Conservation (phyloP, 129 eudicot species). For the Saussurea involucrata region DNA sequence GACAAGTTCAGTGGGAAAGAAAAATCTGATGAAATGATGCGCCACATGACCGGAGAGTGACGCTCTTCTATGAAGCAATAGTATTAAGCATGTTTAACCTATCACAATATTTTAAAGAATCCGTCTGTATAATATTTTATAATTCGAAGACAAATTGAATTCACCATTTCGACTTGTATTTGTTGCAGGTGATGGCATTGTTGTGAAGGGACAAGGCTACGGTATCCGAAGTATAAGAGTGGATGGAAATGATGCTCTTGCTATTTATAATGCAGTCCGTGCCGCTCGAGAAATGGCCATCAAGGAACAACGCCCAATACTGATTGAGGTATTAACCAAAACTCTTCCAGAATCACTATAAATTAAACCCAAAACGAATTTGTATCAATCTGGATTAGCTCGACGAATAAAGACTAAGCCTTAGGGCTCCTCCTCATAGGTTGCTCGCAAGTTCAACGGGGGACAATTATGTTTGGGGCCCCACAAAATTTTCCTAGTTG, state of each 20-base stretch:
- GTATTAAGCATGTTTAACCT: neutral
- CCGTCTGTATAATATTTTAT: neutral
- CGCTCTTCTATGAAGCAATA: neutral
- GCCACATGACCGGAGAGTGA: neutral
- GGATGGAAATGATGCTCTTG: slow-evolving; percentile 83
- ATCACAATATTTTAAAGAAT: neutral
- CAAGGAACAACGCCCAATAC: slow-evolving; percentile 55
- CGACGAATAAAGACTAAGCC: too few relatives aligned
- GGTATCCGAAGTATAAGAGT: slow-evolving; percentile 72
- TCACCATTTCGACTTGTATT: neutral
- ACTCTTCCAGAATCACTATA: neutral
- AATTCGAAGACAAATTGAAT: neutral
- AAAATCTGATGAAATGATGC: too few relatives aligned
- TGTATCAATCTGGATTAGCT: too few relatives aligned
- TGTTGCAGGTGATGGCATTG: slow-evolving; percentile 71
- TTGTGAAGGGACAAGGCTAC: slow-evolving; percentile 69
- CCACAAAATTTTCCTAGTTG: too few relatives aligned
- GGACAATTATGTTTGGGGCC: too few relatives aligned
- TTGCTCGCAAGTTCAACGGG: too few relatives aligned
- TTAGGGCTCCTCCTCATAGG: too few relatives aligned
- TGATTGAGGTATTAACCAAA: slow-evolving; percentile 54
- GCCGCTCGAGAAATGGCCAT: slow-evolving; percentile 66
- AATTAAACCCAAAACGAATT: neutral
- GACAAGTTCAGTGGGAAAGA: neutral
- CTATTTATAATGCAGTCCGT: slow-evolving; percentile 50